Percentiles rank a stretch among this genome's conserved stretches.
phyloP scores from a whole-genome alignment of 192 early-diverging fungal genomes.

The Gonapodya sp. region DNA sequence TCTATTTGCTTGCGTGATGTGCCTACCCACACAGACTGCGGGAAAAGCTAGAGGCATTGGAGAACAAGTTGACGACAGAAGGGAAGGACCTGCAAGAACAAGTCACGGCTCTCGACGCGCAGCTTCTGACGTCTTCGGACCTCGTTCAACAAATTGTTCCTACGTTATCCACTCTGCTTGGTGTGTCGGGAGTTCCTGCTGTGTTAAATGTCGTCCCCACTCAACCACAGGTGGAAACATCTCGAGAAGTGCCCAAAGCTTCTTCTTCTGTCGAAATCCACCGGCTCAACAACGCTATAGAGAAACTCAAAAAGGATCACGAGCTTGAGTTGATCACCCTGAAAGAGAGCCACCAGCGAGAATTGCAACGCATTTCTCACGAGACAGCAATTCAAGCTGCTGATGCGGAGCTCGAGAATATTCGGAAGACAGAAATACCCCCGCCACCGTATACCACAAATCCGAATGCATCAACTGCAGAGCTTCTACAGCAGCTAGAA shows the following conservation, averaged over 20 bases:
- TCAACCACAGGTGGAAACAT: background rate
- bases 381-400: constrained; percentile 1
- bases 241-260: background rate
- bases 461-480: background rate
- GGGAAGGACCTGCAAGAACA: background rate
- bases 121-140: background rate
- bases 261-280: background rate
- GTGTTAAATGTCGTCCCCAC: background rate
- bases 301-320: background rate
- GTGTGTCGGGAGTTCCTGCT: background rate
- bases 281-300: background rate
- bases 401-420: background rate
- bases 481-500: background rate
- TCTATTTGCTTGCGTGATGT: background rate
- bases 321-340: background rate
- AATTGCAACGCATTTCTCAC: background rate
- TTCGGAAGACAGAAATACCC: background rate
- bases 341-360: background rate
- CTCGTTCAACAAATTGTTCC: background rate
- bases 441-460: background rate
- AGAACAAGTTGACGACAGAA: background rate
- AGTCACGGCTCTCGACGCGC: background rate
- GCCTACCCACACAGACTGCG: background rate
- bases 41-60: background rate
- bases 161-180: background rate